Evolutionary conservation across 1,284 basidiomycete genomes (phyloP).

Genomic region (Ganoderma multipileum): DNA sequence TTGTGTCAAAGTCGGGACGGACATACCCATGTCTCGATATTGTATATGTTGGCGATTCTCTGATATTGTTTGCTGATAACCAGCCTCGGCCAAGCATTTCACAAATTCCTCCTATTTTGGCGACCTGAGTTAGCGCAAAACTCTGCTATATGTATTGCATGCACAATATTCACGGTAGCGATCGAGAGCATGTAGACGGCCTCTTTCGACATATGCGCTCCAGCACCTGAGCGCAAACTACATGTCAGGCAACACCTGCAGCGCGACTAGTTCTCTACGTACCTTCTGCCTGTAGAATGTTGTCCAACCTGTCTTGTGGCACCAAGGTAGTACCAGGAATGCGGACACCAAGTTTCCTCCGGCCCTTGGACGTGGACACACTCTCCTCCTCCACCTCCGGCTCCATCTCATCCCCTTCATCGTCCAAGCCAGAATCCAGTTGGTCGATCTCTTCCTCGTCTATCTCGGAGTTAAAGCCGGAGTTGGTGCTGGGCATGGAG

Average conservation of each 20-base stretch:
- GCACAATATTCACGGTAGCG: conserved; percentile 63
- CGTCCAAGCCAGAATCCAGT: conserved; percentile 65
- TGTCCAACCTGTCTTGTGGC: conserved; percentile 67
- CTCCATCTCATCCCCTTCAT: conserved; percentile 45
- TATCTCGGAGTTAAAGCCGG: conserved; percentile 34
- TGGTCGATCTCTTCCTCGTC: conserved; percentile 65
- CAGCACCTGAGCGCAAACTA: conserved; percentile 34
- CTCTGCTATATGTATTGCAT: background rate
- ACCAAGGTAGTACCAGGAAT: conserved; percentile 67
- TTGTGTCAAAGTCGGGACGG: background rate
- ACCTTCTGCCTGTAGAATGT: conserved; percentile 77
- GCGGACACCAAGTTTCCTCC: conserved; percentile 51
- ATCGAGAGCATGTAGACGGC: conserved; percentile 72
- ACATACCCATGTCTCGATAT: conserved; percentile 75
- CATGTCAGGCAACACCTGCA: background rate
- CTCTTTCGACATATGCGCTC: conserved; percentile 74
- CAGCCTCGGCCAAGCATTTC: conserved; percentile 66
- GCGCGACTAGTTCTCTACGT: conserved; percentile 29
- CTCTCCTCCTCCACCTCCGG: conserved; percentile 31
- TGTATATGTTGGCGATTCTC: conserved; percentile 60
- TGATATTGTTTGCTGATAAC: conserved; percentile 59
- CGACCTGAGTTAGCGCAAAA: no score
- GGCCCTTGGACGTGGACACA: conserved; percentile 37
- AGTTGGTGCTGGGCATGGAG: conserved; percentile 30
- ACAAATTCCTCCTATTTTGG: conserved; percentile 76